phyloP scores from a whole-genome alignment of 768 basidiomycete species.

The Tricholoma sp. region DNA sequence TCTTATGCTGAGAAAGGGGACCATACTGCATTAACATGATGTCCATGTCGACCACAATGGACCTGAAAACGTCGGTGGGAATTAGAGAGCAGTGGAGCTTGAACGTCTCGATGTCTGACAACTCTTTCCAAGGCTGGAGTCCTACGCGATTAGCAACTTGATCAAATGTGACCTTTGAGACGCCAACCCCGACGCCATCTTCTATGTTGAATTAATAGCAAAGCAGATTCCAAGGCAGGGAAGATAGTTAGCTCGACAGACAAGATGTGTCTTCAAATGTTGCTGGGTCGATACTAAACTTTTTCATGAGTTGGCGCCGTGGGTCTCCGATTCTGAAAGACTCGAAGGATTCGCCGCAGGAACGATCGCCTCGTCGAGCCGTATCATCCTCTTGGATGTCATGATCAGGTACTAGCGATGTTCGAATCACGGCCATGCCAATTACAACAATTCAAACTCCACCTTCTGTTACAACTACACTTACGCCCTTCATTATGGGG shows the following conservation, averaged over 20 bases:
- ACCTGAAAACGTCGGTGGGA: constrained; percentile 17
- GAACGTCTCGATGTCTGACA: constrained; percentile 16
- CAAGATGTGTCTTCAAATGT: not conserved
- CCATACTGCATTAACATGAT: constrained; percentile 20
- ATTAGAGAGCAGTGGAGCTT: constrained; percentile 19
- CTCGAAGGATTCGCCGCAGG: not conserved
- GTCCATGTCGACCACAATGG: constrained; percentile 19
- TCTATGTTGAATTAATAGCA: constrained; percentile 6
- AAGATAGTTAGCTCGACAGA: not conserved
- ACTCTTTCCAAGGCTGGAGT: constrained; percentile 8
- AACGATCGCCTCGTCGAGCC: not conserved
- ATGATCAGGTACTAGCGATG: no score
- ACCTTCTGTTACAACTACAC: no score
- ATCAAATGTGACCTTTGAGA: constrained; percentile 17
- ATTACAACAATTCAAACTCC: no score
- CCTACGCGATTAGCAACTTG: constrained; percentile 14
- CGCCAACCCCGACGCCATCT: constrained; percentile 14
- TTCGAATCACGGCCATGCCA: no score
- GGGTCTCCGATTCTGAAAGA: not conserved
- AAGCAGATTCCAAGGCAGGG: not conserved
- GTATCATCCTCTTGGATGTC: not conserved
- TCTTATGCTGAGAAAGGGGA: constrained; percentile 14
- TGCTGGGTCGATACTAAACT: not conserved
- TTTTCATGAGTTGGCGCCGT: not conserved
- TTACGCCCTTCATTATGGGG: no score